A percentile compares a stretch with the other conserved stretches of the same genome.
Evolutionary conservation across 495 filamentous ascomycete genomes (phyloP).

Genomic region (Talaromyces trachyspermus): DNA sequence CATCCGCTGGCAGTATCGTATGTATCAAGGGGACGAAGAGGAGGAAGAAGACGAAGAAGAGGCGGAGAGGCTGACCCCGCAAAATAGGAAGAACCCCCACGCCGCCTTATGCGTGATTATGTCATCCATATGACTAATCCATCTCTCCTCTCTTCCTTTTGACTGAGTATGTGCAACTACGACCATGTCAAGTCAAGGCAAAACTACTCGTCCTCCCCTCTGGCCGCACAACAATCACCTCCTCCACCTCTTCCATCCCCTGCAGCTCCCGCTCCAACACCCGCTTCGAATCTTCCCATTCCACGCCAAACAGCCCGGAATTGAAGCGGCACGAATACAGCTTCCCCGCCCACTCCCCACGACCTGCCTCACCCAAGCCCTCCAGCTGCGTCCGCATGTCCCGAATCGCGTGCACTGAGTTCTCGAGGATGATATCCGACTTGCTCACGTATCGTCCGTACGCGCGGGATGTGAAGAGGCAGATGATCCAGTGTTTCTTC

Average conservation of each 20-base stretch:
- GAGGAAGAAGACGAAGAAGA: not conserved
- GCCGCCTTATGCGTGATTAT: not conserved
- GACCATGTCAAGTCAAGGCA: not conserved
- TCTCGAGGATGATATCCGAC: conserved; percentile 25
- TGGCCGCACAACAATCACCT: conserved; percentile 20
- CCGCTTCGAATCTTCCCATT: conserved; percentile 21
- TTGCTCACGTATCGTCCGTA: conserved; percentile 24
- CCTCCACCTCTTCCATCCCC: conserved; percentile 41
- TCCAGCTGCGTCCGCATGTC: conserved; percentile 30
- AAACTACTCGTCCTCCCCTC: not conserved
- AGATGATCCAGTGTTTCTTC: conserved; percentile 40
- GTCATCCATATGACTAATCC: not conserved
- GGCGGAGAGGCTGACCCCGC: too few relatives aligned
- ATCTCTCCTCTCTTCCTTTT: too few relatives aligned
- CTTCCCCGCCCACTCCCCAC: conserved; percentile 5
- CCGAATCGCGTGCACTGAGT: conserved; percentile 30
- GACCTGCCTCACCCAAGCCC: conserved; percentile 1
- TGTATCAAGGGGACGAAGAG: conserved; percentile 8
- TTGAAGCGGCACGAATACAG: conserved; percentile 38
- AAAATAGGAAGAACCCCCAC: too few relatives aligned
- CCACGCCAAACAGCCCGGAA: conserved; percentile 34
- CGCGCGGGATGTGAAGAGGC: conserved; percentile 35
- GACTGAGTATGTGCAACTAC: too few relatives aligned
- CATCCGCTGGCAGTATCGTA: not conserved
- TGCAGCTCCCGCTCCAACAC: conserved; percentile 48